Base-by-base conservation (phyloP, 2,329 filamentous ascomycete species). In the Cordyceps cicadae region DNA sequence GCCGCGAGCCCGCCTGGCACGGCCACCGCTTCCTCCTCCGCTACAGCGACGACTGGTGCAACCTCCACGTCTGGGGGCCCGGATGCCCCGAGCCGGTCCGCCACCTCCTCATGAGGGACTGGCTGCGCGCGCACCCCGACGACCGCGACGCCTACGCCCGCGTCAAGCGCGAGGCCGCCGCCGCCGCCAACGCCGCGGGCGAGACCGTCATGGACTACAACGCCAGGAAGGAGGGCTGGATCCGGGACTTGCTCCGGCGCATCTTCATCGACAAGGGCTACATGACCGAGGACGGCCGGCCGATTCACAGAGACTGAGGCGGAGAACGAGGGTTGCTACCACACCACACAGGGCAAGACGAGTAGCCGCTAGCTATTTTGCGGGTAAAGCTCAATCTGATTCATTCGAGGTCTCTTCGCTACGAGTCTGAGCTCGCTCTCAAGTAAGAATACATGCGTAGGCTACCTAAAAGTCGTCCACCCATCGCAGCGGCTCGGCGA, bases 51-150 rank as follows among this genome's bases (percentile, higher is more conserved):
- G 71, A 71, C 2, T 67, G 68, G 21, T 69, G 70, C 21, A 79
- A 79, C 64, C 51, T 79, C 39, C 77, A 79, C 64, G 74, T 79
- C 26, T 79, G 71, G 61, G 72, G 75, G 2, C 72, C 70, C 11
- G 69, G 70, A 5, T 72, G 68, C 49, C 66, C 73, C 6, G 76
- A 78, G 64, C 64, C 71, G 5, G 67, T 67, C 29, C 67, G 76
- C 1, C 77, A 79, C 63, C 64, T 65, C 15, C 70, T 77, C 21
- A 75, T 79, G 65, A 67, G 74, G 21, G 74, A 79, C 39, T 77
- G 75, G 74, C 65, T 79, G 51, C 63, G 58, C 14, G 63, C 64
- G 58, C 63, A 71, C 48, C 65, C 67, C 8, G 72, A 69, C 9
- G 77, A 79, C 62, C 63, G 68, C 59, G 66, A 72, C 14, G 54